These are phyloP conservation scores for Hypsizygus marmoreus DNA, from an alignment of 768 basidiomycete species.

Conservation along the genomic window DNA sequence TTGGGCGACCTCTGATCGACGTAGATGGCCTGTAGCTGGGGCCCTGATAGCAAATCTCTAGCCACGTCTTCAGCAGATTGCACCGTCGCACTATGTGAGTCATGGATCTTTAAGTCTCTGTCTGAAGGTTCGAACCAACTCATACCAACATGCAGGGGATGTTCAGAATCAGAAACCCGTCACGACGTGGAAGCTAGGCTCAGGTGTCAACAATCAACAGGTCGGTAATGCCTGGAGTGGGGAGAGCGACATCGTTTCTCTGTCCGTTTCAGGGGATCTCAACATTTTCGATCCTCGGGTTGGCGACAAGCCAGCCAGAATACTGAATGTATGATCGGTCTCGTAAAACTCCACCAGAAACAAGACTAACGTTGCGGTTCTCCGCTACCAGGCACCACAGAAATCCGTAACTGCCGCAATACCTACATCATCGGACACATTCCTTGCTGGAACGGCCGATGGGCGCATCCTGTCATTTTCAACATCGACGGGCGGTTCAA, in stretches of 20 bases:
- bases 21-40: conserved; percentile 82
- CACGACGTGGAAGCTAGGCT: conserved; percentile 71
- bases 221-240: conserved; percentile 86
- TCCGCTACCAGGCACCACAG: conserved; percentile 64
- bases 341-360: too few species aligned
- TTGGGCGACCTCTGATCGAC: not conserved
- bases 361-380: too few species aligned
- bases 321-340: conserved; percentile 63
- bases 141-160: conserved; percentile 61
- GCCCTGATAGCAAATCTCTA: conserved; percentile 67
- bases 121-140: not conserved
- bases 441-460: conserved; percentile 80
- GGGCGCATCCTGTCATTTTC: conserved; percentile 74
- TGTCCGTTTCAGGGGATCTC: conserved; percentile 81
- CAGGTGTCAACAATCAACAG: conserved; percentile 81
- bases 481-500: conserved; percentile 44
- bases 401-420: conserved; percentile 73
- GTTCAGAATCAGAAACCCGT: conserved; percentile 67
- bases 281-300: conserved; percentile 80
- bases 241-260: conserved; percentile 69
- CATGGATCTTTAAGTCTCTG: not conserved
- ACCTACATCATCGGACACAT: conserved; percentile 51
- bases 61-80: conserved; percentile 87
- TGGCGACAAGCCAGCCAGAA: conserved; percentile 57
- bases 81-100: conserved; percentile 83